Evolutionary conservation across 176 grass and related monocot genomes (phyloP).

Genomic region (Hyparrhenia diplandra): DNA sequence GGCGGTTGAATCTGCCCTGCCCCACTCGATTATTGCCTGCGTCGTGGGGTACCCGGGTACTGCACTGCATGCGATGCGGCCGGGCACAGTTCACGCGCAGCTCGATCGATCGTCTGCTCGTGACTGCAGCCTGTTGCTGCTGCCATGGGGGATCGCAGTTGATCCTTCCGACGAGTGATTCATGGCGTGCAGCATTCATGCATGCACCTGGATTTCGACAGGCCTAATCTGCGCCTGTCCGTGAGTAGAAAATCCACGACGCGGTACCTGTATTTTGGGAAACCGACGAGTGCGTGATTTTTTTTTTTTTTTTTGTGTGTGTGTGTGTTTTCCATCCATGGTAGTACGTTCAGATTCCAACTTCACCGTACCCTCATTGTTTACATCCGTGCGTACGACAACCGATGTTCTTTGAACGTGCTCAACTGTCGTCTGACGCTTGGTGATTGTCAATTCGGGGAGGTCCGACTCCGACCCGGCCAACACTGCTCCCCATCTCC

Average conservation of each 20-base stretch:
- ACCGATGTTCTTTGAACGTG: constrained; percentile 13
- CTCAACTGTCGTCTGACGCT: background rate
- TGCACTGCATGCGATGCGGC: too few species aligned
- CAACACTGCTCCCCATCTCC: background rate
- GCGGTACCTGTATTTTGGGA: background rate
- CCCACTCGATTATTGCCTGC: constrained; percentile 32
- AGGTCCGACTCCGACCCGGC: background rate
- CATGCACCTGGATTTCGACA: constrained; percentile 5
- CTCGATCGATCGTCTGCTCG: background rate
- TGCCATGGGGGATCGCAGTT: background rate
- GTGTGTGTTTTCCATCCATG: too few species aligned
- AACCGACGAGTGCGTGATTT: background rate
- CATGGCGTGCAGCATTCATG: background rate
- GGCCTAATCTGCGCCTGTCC: background rate
- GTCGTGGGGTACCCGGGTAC: background rate
- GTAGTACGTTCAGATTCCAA: background rate
- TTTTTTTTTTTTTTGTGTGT: background rate
- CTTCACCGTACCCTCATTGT: background rate
- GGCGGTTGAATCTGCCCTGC: constrained; percentile 36
- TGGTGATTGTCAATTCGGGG: background rate
- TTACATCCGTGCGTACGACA: background rate
- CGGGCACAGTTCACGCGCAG: background rate
- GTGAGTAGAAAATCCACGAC: background rate
- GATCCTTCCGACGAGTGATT: background rate
- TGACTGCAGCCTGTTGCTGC: background rate